Evolutionary conservation across 371 early-diverging fungal species (phyloP).

Genomic region (Mucor sp.): DNA sequence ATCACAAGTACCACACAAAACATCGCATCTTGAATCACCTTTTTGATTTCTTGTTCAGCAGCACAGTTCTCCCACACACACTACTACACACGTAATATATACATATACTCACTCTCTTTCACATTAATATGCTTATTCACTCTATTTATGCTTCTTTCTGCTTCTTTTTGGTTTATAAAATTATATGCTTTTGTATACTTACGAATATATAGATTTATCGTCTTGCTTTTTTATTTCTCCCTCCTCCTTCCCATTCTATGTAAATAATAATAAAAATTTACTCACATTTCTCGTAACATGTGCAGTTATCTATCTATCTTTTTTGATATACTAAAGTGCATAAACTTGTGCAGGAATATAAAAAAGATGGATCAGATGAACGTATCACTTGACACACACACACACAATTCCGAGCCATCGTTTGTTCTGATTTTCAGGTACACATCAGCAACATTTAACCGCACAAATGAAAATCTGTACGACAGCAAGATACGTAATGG

Average conservation of each 20-base stretch:
- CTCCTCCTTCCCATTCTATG: not conserved
- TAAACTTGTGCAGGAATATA: not conserved
- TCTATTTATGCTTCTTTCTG: not conserved
- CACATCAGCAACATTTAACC: not conserved
- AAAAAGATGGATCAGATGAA: not conserved
- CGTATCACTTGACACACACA: not conserved
- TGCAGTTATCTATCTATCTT: not conserved
- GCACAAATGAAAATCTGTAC: not conserved
- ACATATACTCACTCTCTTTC: not conserved
- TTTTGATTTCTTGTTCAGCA: not conserved
- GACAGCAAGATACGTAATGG: not conserved
- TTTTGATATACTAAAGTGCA: not conserved
- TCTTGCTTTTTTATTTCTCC: not conserved
- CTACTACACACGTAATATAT: not conserved
- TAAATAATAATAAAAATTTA: not conserved
- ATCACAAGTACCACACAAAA: not conserved
- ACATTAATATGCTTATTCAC: not conserved
- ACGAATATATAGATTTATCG: not conserved
- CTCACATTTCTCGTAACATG: not conserved
- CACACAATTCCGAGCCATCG: not conserved
- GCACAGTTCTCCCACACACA: not conserved
- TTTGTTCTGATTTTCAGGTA: not conserved
- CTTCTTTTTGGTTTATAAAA: not conserved
- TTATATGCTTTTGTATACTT: not conserved
- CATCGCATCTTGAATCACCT: not conserved